A percentile compares a stretch with the other conserved stretches of the same genome.
Evolutionary conservation across 148 eudicot genomes (phyloP).

Genomic region (Rhododendron vialii): DNA sequence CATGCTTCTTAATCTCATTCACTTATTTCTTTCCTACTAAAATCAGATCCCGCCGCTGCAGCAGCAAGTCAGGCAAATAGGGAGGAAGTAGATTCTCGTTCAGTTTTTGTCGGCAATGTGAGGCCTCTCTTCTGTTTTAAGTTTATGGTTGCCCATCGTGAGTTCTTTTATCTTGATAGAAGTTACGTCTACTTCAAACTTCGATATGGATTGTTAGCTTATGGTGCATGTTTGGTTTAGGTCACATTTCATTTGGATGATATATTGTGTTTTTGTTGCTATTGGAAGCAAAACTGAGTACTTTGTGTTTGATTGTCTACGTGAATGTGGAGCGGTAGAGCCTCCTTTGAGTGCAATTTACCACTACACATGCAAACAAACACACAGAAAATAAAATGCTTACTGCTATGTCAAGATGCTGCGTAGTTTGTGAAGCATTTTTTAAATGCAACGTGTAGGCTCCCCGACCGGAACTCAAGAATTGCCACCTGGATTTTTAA

Average conservation of each 20-base stretch:
- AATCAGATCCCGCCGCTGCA: conserved; percentile 53
- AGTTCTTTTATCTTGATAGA: background rate
- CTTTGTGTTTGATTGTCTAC: background rate
- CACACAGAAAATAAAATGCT: background rate
- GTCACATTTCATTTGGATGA: background rate
- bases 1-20: background rate
- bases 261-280: background rate
- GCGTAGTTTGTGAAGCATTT: background rate
- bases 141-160: background rate
- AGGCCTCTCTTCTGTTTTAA: conserved; percentile 18
- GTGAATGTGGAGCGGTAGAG: background rate
- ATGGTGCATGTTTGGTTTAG: background rate
- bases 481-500: too few relatives aligned
- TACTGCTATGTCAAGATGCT: background rate
- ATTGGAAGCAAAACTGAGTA: background rate
- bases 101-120: conserved; percentile 84
- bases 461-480: too few relatives aligned
- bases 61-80: conserved; percentile 61
- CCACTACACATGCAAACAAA: background rate
- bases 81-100: conserved; percentile 83
- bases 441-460: background rate
- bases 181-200: background rate
- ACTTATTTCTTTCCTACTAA: background rate
- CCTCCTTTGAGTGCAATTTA: background rate
- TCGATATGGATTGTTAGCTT: background rate